A percentile compares a stretch with the other conserved stretches of the same genome.
phyloP scores from a whole-genome alignment of 805 yeast genomes.

The Wickerhamiella sorbophila region DNA sequence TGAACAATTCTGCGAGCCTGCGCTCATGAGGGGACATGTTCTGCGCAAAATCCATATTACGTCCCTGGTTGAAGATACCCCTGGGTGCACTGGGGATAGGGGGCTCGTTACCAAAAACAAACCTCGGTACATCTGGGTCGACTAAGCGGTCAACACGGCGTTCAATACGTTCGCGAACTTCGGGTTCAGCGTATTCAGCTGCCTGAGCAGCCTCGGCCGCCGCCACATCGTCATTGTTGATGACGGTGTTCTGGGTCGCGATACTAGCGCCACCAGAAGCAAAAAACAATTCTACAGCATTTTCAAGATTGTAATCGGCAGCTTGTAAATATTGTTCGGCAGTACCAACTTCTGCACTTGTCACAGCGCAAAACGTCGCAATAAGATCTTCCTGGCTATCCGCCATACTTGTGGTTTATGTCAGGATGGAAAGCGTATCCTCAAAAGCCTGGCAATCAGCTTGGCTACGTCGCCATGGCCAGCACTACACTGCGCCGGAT shows the following conservation, averaged over 20 bases:
- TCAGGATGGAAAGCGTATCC: constrained; percentile 1
- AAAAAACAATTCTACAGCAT: constrained; percentile 70
- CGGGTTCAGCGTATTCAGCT: constrained; percentile 37
- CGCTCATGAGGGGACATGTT: constrained; percentile 26
- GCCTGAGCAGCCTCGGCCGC: constrained; percentile 49
- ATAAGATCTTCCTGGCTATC: constrained; percentile 24
- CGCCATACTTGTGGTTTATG: background rate
- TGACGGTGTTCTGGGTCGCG: constrained; percentile 12
- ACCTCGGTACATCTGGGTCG: constrained; percentile 25
- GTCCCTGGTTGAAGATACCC: constrained; percentile 41
- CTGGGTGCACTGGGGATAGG: constrained; percentile 14
- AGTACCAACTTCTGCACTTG: constrained; percentile 52
- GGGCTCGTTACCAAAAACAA: constrained; percentile 9
- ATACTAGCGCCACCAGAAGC: constrained; percentile 36
- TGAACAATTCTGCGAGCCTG: constrained; percentile 65
- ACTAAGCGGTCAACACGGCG: constrained; percentile 67
- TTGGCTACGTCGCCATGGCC: constrained; percentile 6
- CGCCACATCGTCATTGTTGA: constrained; percentile 33
- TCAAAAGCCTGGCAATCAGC: constrained; percentile 7
- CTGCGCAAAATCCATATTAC: constrained; percentile 12
- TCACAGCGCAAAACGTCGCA: constrained; percentile 69
- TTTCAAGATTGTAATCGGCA: constrained; percentile 62
- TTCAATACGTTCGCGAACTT: constrained; percentile 64
- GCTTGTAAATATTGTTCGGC: constrained; percentile 71
- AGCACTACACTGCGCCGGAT: constrained; percentile 7